Conservation (phyloP, 139 green algal genomes). For the Dunaliella primolecta region DNA sequence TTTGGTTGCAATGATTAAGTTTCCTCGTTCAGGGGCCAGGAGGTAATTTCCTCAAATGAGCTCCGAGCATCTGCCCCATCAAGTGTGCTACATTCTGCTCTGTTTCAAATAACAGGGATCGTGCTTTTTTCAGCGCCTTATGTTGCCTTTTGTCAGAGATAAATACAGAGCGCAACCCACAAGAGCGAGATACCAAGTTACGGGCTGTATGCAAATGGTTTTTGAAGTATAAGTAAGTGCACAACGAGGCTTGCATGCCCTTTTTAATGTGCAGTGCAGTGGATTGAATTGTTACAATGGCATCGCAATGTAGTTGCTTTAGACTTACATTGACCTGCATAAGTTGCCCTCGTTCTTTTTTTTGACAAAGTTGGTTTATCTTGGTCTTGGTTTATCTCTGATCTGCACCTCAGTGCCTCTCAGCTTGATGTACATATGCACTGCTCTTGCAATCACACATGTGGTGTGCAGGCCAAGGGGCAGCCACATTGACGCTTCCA, state of each 20-base stretch:
- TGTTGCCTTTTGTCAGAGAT: neutral
- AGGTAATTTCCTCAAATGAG: too few species aligned
- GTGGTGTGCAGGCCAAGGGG: neutral
- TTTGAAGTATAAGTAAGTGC: neutral
- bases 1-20: too few species aligned
- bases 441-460: neutral
- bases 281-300: neutral
- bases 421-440: neutral
- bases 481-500: neutral
- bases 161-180: neutral
- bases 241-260: too few species aligned
- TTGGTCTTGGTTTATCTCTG: neutral
- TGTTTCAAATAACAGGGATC: neutral
- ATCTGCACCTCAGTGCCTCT: neutral
- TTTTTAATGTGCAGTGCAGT: too few species aligned
- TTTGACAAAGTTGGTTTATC: neutral
- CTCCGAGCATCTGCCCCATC: too few species aligned
- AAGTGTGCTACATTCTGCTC: too few species aligned
- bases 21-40: too few species aligned
- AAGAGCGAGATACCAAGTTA: neutral
- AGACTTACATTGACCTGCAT: neutral
- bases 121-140: neutral
- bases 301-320: neutral
- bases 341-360: too few species aligned
- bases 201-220: neutral